phyloP scores from a whole-genome alignment of 164 flowering plant species.

The Nelumbo lutea region DNA sequence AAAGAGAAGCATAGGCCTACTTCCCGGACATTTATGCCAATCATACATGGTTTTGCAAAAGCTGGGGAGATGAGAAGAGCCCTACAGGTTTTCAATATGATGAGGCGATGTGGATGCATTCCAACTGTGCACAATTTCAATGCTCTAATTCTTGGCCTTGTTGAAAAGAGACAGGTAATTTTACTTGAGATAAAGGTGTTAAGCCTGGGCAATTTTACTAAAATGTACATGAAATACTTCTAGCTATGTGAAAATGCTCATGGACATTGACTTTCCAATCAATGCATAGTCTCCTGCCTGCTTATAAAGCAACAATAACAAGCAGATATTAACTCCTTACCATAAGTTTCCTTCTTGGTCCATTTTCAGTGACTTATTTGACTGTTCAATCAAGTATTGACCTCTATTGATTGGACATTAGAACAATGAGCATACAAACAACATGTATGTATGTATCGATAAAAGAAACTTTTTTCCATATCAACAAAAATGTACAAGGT shows the following conservation, averaged over 20 bases:
- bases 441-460: neutral
- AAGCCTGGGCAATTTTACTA: neutral
- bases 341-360: neutral
- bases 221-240: neutral
- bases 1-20: constrained; percentile 73
- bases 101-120: constrained; percentile 87
- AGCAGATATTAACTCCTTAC: too few relatives aligned
- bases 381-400: neutral
- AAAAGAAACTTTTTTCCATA: too few relatives aligned
- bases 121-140: constrained; percentile 91
- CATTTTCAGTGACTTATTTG: neutral
- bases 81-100: constrained; percentile 74
- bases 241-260: neutral
- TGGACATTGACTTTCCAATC: neutral
- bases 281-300: neutral
- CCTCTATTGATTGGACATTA: neutral
- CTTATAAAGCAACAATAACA: too few relatives aligned
- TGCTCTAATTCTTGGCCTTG: constrained; percentile 82
- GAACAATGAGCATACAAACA: neutral
- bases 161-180: constrained; percentile 84
- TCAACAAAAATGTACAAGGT: too few relatives aligned
- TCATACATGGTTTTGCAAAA: constrained; percentile 81
- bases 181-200: neutral
- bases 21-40: constrained; percentile 85
- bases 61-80: constrained; percentile 77